These are phyloP conservation scores for Davidsoniella neocaledoniae DNA, from an alignment of 2,329 filamentous ascomycete genomes.

Conservation along the genomic window DNA sequence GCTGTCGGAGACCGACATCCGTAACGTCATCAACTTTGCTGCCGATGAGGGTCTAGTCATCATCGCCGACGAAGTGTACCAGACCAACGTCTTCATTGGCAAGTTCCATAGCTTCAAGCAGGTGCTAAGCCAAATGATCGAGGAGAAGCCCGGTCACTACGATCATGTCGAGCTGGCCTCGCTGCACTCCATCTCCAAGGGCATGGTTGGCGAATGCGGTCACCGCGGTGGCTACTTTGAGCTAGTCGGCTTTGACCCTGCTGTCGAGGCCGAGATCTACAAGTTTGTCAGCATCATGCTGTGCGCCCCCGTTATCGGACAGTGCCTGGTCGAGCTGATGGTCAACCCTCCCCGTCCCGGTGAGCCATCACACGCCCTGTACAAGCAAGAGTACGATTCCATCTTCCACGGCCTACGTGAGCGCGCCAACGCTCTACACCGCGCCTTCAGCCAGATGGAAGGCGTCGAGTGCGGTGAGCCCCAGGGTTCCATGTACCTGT, in stretches of 20 bases:
- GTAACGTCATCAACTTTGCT: conserved; percentile 72
- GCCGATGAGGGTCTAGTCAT: conserved; percentile 72
- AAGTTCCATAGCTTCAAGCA: conserved; percentile 94
- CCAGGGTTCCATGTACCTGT: conserved; percentile 96
- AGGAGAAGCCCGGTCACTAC: conserved; percentile 57
- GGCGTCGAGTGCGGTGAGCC: conserved; percentile 81
- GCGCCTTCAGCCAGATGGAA: conserved; percentile 88
- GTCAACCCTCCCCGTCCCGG: conserved; percentile 81
- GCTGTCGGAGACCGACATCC: conserved; percentile 61
- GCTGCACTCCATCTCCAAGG: conserved; percentile 88
- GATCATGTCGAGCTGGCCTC: conserved; percentile 78
- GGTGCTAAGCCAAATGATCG: conserved; percentile 64
- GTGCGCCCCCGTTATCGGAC: conserved; percentile 85
- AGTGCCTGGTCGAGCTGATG: conserved; percentile 95
- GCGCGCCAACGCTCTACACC: conserved; percentile 71
- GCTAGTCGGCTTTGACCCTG: conserved; percentile 70
- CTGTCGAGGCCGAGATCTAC: conserved; percentile 88
- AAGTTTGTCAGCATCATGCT: conserved; percentile 97
- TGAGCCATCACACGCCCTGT: conserved; percentile 68
- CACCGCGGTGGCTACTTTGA: conserved; percentile 98
- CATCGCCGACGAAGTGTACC: conserved; percentile 95
- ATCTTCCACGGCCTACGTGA: conserved; percentile 66
- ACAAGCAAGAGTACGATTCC: conserved; percentile 66
- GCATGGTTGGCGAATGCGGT: conserved; percentile 97
- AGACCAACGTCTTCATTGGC: conserved; percentile 93